phyloP scores from a whole-genome alignment of 1,284 basidiomycete species.

The Cystobasidium pallidum region DNA sequence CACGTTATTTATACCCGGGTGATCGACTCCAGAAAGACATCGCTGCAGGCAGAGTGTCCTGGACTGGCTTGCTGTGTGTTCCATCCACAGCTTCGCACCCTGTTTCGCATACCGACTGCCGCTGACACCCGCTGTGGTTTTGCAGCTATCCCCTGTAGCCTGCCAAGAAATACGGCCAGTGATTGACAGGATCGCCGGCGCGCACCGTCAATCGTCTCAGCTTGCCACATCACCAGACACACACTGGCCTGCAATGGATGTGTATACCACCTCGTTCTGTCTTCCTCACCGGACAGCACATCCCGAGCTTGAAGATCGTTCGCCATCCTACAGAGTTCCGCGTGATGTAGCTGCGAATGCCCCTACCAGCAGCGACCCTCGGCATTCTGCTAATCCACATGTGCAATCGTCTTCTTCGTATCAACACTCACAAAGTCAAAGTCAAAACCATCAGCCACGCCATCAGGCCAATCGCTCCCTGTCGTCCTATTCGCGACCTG shows the following conservation, averaged over 20 bases:
- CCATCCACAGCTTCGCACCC: background rate
- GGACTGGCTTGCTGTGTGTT: background rate
- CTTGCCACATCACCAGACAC: too few species aligned
- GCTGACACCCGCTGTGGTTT: background rate
- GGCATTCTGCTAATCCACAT: slow-evolving; percentile 5
- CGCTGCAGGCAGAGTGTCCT: background rate
- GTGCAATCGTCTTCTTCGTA: too few species aligned
- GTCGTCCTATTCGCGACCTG: slow-evolving; percentile 5
- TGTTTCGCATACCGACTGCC: background rate
- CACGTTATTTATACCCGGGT: background rate
- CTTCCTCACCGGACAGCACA: slow-evolving; percentile 70
- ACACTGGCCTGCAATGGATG: slow-evolving; percentile 75
- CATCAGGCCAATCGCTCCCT: slow-evolving; percentile 2
- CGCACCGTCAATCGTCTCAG: background rate
- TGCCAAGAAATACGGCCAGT: background rate
- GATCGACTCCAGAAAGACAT: background rate
- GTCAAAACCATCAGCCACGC: too few species aligned
- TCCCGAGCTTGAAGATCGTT: slow-evolving; percentile 49
- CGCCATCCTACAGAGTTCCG: slow-evolving; percentile 47
- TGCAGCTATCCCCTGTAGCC: background rate
- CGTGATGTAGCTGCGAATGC: slow-evolving; percentile 24
- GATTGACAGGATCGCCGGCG: background rate
- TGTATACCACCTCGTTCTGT: slow-evolving; percentile 88
- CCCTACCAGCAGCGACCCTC: slow-evolving; percentile 15
- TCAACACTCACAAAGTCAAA: background rate